A percentile compares a stretch with the other conserved stretches of the same genome.
These are phyloP conservation scores for Cytospora leucostoma DNA, from an alignment of 2,329 filamentous ascomycete species.

Conservation along the genomic window DNA sequence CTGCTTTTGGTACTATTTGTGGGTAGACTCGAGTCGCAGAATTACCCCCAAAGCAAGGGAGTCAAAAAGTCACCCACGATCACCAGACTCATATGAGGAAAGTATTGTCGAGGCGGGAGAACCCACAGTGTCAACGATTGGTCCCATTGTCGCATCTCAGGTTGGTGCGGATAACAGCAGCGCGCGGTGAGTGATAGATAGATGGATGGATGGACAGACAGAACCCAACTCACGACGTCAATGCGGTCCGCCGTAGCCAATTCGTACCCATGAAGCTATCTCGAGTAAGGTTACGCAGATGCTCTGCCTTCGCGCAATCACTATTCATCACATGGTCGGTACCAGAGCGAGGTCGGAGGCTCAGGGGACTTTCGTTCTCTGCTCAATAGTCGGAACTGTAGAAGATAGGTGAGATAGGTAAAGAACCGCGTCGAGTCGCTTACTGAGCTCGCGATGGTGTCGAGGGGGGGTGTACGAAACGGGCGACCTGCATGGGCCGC, in stretches of 20 bases:
- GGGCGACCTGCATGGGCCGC: background rate
- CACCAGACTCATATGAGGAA: background rate
- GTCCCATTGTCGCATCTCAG: too few species aligned
- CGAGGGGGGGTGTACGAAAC: background rate
- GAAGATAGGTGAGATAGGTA: background rate
- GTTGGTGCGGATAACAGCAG: too few species aligned
- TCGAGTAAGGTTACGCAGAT: background rate
- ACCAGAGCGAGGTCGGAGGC: background rate
- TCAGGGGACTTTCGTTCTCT: background rate
- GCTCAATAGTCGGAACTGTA: background rate
- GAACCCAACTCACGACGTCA: background rate
- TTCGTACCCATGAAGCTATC: background rate
- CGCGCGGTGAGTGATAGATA: too few species aligned
- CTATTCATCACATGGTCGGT: background rate
- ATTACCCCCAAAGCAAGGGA: background rate
- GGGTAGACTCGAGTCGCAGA: background rate
- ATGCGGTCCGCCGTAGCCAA: background rate
- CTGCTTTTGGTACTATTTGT: background rate
- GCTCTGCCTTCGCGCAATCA: too few species aligned
- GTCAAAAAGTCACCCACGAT: background rate
- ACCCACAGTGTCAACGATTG: too few species aligned
- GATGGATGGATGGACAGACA: too few species aligned
- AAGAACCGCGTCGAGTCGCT: too few species aligned
- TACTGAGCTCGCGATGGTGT: background rate
- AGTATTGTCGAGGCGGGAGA: background rate